Evolutionary conservation across 2,329 filamentous ascomycete genomes (phyloP), one percentile per base, ranked within the genome.

Genomic region (Phialophora macrospora): DNA sequence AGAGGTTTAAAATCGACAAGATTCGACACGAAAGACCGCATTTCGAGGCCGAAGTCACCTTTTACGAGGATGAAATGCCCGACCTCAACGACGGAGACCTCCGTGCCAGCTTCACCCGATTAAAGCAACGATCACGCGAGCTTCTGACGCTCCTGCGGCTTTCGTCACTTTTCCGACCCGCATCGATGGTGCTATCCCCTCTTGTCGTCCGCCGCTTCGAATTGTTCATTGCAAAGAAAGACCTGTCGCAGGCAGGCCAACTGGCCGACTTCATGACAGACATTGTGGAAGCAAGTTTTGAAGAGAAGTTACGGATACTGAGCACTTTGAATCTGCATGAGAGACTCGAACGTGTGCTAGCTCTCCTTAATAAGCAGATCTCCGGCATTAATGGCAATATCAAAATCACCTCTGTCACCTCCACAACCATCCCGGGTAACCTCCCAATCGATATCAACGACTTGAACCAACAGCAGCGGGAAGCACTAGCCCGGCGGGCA

Each of bases 201-300:
- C 81, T 94, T n/a, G 84, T 98, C 60, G 92, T 92, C 0, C 87
- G 93, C 58, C 87, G 93, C 60, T 86, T 99, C 51, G 93, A 98
- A 74, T 80, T 93, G 60, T 95, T 92, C 77, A 97, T 99, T 69
- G 85, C 88, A 34, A 88, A 90, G 76, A 96, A 95, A 75, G 88
- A 92, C 65, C 77, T 95, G 58, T 83, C 87, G 49, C 93, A 98
- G 71, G 93, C 93, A 1, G 94, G 94, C 1, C 81, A 88, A 8
- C 83, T 99, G 9, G 94, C 95, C 6, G 95, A 99, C 76, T 98
- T 98, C 76, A 97, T 99, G 92, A 90, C 92, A 46, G 96, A 97
- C 75, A 86, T 98, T 26, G 87, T 96, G 2, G 92, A 97, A 69
- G 89, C 90, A 58, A 90, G 88, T 9, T 90, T 96, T 69, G 92